Evolutionary conservation across 768 basidiomycete species (phyloP).

Genomic region (Tremella fuciformis): DNA sequence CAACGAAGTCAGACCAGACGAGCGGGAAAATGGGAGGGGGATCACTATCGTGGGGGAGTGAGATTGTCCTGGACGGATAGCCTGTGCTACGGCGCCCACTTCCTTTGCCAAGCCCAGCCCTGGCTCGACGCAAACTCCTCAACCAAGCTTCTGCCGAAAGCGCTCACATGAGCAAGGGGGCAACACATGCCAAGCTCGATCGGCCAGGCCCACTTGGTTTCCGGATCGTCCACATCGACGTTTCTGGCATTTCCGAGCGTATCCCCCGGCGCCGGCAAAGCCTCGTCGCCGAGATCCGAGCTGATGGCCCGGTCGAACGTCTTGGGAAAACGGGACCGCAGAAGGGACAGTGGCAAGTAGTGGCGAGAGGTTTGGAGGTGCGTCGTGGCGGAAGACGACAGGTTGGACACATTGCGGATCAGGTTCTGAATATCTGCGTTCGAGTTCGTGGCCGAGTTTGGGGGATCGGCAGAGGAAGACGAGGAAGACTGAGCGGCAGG

Average conservation of each 20-base stretch:
- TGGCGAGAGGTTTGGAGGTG: not conserved
- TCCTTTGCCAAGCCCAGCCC: constrained; percentile 29
- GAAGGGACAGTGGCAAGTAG: constrained; percentile 25
- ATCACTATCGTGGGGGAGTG: no score
- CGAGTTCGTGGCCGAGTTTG: not conserved
- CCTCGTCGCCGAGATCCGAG: constrained; percentile 34
- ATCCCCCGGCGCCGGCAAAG: constrained; percentile 33
- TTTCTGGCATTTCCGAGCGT: constrained; percentile 29
- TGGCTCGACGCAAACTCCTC: constrained; percentile 28
- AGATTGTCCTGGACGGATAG: no score
- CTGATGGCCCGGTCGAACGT: constrained; percentile 34
- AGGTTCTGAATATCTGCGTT: no score
- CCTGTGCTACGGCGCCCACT: no score
- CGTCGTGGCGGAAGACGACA: not conserved
- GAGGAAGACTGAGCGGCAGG: not conserved
- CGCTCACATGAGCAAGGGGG: constrained; percentile 33
- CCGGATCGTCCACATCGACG: constrained; percentile 31
- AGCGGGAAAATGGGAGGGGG: no score
- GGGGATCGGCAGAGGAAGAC: constrained; percentile 1
- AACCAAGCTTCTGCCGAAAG: constrained; percentile 39
- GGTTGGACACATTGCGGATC: not conserved
- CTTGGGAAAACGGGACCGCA: constrained; percentile 27
- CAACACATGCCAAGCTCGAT: constrained; percentile 43
- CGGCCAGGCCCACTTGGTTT: constrained; percentile 40
- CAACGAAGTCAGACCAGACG: no score